Base-by-base conservation (phyloP, 2,329 filamentous ascomycete species). In the Colletotrichum caudatum region DNA sequence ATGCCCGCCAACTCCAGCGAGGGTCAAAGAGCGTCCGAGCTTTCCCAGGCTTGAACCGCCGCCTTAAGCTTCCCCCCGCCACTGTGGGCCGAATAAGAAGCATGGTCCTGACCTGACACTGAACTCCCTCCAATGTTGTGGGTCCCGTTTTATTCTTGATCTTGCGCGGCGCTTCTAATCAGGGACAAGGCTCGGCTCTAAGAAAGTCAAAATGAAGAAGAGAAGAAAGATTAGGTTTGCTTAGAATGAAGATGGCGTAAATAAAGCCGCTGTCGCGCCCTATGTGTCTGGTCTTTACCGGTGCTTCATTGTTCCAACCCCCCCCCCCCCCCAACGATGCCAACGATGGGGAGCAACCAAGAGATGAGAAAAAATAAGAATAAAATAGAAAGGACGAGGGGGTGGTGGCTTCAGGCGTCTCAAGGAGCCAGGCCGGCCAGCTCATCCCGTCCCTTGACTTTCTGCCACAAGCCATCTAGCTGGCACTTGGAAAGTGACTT, bases 1-100 rank as follows among this genome's bases (percentile, higher is more conserved):
- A n/a, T 57, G 29, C 33, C 5, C 58, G 48, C 39, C 23, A 46
- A 46, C 23, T 41, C 23, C 23, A 35, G 18, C 20, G 44, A 71
- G 53, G 65, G 69, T 71, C 65, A 71, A 69, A 69, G 65, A 69
- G 53, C 46, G 69, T 56, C 69, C 54, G 69, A 71, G 65, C 69
- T 64, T 64, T 68, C 37, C 54, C 8, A 69, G 69, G 69, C 64
- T 64, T 59, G 58, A 71, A 69, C 64, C 46, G 65, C 58, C 64
- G 62, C 58, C 53, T 59, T 35, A 37, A 64, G 59, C 59, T 53
- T 53, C 48, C 11, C 53, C 29, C 33, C 51, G 14, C 37, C 23
- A 44, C 33, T n/a, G 58, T 60, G 69, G 66, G 60, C 59, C 60
- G 54, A 50, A 56, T 41, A 54, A 44, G 59, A 62, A 69, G 59